A percentile compares a stretch with the other conserved stretches of the same genome.
Conservation (phyloP, 78 protist genomes). For the Dictyostelium capitatum region DNA sequence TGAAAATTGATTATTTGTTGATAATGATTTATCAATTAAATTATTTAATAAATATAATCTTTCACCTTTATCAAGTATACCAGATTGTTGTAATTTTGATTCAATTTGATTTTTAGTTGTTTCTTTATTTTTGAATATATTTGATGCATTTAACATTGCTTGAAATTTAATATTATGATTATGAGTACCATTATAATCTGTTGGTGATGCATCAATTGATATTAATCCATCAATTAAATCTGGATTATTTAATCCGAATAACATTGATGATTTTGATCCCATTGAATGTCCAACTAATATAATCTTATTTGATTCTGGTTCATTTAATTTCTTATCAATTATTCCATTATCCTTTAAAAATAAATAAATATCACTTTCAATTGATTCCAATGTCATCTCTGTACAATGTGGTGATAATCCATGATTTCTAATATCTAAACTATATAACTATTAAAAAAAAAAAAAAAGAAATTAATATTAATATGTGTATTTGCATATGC, state of each 20-base stretch:
- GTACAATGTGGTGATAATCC: slow-evolving; percentile 37
- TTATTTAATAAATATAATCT: slow-evolving; percentile 60
- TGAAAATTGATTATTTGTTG: neutral
- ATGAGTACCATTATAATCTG: slow-evolving; percentile 53
- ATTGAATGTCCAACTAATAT: slow-evolving; percentile 43
- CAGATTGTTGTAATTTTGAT: neutral
- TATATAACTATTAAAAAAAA: no score
- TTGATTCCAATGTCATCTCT: slow-evolving; percentile 15
- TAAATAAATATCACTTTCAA: slow-evolving; percentile 25
- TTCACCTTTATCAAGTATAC: slow-evolving; percentile 44
- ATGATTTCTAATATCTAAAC: slow-evolving; percentile 58
- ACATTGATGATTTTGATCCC: slow-evolving; percentile 39
- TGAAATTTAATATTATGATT: slow-evolving; percentile 53
- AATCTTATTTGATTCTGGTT: neutral
- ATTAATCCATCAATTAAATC: slow-evolving; percentile 48
- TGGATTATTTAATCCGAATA: slow-evolving; percentile 20
- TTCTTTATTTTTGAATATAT: neutral
- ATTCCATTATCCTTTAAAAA: slow-evolving; percentile 28
- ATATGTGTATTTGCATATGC: neutral
- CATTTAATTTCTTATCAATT: slow-evolving; percentile 2
- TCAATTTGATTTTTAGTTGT: neutral
- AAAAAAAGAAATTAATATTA: neutral
- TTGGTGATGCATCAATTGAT: slow-evolving; percentile 54
- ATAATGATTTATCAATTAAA: neutral
- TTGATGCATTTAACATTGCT: slow-evolving; percentile 52